Conservation (phyloP, 169 alveolate species). For the Eimeria sp. region DNA sequence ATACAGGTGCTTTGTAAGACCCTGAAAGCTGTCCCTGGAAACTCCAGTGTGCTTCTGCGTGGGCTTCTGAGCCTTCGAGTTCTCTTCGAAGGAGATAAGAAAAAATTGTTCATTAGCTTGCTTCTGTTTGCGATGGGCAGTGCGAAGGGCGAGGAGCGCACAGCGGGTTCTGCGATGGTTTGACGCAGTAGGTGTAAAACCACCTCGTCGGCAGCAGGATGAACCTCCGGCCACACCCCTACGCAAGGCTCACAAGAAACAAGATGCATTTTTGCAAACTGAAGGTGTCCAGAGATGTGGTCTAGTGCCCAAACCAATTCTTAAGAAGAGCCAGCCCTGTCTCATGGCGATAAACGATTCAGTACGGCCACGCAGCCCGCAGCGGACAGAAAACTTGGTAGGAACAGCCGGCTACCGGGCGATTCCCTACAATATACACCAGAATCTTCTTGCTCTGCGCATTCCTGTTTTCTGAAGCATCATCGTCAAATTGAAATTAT, state of each 20-base stretch:
- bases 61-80: neutral
- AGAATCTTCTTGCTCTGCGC: neutral
- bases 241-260: neutral
- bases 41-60: neutral
- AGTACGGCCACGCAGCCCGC: neutral
- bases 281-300: neutral
- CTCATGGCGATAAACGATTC: neutral
- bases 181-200: constrained; percentile 7
- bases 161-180: constrained; percentile 41
- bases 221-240: neutral
- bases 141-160: constrained; percentile 41
- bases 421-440: neutral
- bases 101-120: no score
- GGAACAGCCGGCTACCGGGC: neutral
- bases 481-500: neutral
- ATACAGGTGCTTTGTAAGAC: constrained; percentile 34
- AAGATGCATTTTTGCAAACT: neutral
- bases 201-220: neutral
- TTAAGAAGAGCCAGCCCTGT: constrained; percentile 10
- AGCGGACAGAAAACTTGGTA: neutral
- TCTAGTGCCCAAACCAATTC: neutral
- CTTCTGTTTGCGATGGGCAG: constrained; percentile 9
- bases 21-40: neutral
- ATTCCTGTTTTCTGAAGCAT: neutral
- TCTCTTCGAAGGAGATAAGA: no score